Evolutionary conservation across 2,329 filamentous ascomycete species (phyloP), one percentile per base, ranked within the genome.

Genomic region (Neocatenulostroma microsporum): DNA sequence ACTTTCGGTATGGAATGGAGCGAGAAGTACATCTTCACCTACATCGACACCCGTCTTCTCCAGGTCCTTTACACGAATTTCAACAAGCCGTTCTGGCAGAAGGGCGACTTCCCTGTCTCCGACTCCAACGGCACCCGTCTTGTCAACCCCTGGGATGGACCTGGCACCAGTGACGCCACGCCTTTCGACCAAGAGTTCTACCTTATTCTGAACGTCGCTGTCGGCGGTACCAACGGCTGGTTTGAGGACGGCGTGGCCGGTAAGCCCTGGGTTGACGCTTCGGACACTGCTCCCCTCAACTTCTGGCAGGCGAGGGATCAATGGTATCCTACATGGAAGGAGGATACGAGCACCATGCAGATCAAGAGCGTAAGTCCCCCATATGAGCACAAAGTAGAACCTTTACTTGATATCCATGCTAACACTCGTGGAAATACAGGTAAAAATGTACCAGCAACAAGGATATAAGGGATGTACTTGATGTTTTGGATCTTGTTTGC

Each of bases 391-490:
- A n/a, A n/a, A n/a, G n/a, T n/a, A n/a, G n/a, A n/a, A n/a, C n/a
- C n/a, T n/a, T n/a, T n/a, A n/a, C n/a, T n/a, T n/a, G n/a, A n/a
- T n/a, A n/a, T n/a, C n/a, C n/a, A n/a, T n/a, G n/a, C n/a, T n/a
- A n/a, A n/a, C n/a, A n/a, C n/a, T n/a, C n/a, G n/a, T n/a, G n/a
- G n/a, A n/a, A n/a, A n/a, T n/a, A n/a, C n/a, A n/a, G n/a, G n/a
- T n/a, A 31, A 62, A 60, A 55, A 69, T 70, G 57, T 68, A 57
- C 62, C 67, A 70, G 55, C 64, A 69, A 49, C 52, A 62, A 46
- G 68, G 65, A 12, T 66, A 63, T 47, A 69, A 69, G 41, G 65
- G 62, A 10, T 70, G 66, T n/a, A n/a, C n/a, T 13, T n/a, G n/a
- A n/a, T n/a, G n/a, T n/a, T n/a, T n/a, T n/a, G n/a, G n/a, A n/a